These are phyloP conservation scores for Phytophthora cajani DNA, from an alignment of 352 stramenopile species.

Conservation along the genomic window DNA sequence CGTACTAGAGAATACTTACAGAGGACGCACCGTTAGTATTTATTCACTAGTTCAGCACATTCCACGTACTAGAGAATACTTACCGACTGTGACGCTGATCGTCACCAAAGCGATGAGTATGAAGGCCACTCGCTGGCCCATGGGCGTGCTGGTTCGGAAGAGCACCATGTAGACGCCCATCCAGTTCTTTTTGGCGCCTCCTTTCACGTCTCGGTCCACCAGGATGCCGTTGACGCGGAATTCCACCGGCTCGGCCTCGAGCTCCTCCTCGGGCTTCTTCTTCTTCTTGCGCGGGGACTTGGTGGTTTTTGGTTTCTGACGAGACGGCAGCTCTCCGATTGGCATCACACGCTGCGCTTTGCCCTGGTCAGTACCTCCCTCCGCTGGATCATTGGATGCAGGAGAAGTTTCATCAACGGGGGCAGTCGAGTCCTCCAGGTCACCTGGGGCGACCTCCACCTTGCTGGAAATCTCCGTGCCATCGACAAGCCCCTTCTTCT, in stretches of 20 bases:
- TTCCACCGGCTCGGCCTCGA: slow-evolving; percentile 30
- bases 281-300: slow-evolving; percentile 42
- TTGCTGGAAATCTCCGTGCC: slow-evolving; percentile 27
- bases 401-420: slow-evolving; percentile 8
- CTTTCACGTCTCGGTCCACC: slow-evolving; percentile 71
- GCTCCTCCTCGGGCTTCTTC: slow-evolving; percentile 29
- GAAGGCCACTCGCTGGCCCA: slow-evolving; percentile 70
- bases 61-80: slow-evolving; percentile 25
- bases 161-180: slow-evolving; percentile 76
- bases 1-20: slow-evolving; percentile 38
- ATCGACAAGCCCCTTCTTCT: slow-evolving; percentile 39
- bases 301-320: slow-evolving; percentile 24
- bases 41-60: background rate
- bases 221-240: slow-evolving; percentile 78
- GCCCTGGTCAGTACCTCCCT: slow-evolving; percentile 2
- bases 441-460: slow-evolving; percentile 17
- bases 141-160: slow-evolving; percentile 75
- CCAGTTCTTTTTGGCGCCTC: slow-evolving; percentile 67
- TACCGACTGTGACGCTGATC: slow-evolving; percentile 64
- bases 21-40: slow-evolving; percentile 6
- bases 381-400: background rate
- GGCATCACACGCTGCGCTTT: slow-evolving; percentile 33
- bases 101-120: slow-evolving; percentile 75
- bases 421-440: slow-evolving; percentile 16
- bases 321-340: slow-evolving; percentile 32